Conservation (phyloP, 192 early-diverging fungal species). For the Gigaspora rosea region DNA sequence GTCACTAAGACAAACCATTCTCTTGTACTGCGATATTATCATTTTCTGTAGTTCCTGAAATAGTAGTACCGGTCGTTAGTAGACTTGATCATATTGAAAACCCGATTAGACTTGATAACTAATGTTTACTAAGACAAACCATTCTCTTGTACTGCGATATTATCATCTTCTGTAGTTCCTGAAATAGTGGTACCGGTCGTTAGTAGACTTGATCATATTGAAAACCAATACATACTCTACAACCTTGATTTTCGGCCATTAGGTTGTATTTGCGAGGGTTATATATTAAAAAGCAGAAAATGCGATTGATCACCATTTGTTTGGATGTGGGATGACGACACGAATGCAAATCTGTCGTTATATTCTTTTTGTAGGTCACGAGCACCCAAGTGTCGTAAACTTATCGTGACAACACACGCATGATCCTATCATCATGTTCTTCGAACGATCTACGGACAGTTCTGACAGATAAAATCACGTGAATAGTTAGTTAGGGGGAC, state of each 20-base stretch:
- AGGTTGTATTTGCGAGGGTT: slow-evolving; percentile 29
- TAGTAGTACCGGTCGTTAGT: slow-evolving; percentile 19
- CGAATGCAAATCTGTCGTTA: no score
- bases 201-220: neutral
- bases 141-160: slow-evolving; percentile 22
- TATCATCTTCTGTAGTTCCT: slow-evolving; percentile 18
- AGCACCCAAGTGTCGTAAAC: no score
- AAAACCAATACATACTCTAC: slow-evolving; percentile 28
- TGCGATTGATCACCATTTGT: no score
- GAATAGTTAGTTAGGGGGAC: no score
- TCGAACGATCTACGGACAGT: no score
- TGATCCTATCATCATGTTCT: no score
- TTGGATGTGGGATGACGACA: no score
- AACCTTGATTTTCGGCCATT: slow-evolving; percentile 2
- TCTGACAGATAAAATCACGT: no score
- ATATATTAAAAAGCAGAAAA: no score
- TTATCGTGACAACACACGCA: no score
- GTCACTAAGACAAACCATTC: slow-evolving; percentile 25
- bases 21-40: slow-evolving; percentile 12
- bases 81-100: slow-evolving; percentile 22
- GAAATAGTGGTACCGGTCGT: slow-evolving; percentile 27
- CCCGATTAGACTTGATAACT: slow-evolving; percentile 18
- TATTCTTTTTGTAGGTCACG: no score
- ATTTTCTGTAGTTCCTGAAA: slow-evolving; percentile 20
- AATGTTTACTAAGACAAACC: slow-evolving; percentile 28